Conservation (phyloP, 2,329 filamentous ascomycete genomes). For the Myriosclerotinia duriaeana region DNA sequence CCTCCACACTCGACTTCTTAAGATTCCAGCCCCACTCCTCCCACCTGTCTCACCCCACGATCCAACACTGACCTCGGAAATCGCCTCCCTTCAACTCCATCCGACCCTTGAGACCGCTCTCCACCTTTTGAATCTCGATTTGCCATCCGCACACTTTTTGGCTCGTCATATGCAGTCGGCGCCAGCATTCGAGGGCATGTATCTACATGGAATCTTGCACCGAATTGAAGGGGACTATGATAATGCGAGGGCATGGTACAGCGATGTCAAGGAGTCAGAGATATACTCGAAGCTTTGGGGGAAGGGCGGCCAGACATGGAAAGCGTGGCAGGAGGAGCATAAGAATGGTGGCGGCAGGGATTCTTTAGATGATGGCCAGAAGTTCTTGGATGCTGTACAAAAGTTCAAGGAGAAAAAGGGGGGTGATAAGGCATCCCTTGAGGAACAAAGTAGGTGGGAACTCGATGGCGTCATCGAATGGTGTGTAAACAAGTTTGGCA, state of each 20-base stretch:
- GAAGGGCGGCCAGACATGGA: conserved; percentile 23
- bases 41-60: conserved; percentile 30
- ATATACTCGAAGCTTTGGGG: conserved; percentile 42
- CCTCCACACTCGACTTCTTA: conserved; percentile 13
- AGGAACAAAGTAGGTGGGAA: conserved; percentile 43
- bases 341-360: background rate
- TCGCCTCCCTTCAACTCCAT: conserved; percentile 44
- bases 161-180: conserved; percentile 52
- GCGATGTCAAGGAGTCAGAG: conserved; percentile 45
- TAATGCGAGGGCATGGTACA: conserved; percentile 51
- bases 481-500: conserved; percentile 49
- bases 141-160: conserved; percentile 52
- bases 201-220: conserved; percentile 52
- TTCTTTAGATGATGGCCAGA: conserved; percentile 42
- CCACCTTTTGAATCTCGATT: conserved; percentile 52
- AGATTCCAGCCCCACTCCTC: conserved; percentile 33
- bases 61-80: conserved; percentile 32
- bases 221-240: conserved; percentile 51
- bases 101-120: conserved; percentile 51
- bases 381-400: conserved; percentile 44
- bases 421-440: conserved; percentile 27
- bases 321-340: conserved; percentile 13
- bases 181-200: conserved; percentile 52
- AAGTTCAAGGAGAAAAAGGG: conserved; percentile 20
- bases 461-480: conserved; percentile 46